Conservation (phyloP, 1,284 basidiomycete genomes). For the Malassezia yamatoensis region DNA sequence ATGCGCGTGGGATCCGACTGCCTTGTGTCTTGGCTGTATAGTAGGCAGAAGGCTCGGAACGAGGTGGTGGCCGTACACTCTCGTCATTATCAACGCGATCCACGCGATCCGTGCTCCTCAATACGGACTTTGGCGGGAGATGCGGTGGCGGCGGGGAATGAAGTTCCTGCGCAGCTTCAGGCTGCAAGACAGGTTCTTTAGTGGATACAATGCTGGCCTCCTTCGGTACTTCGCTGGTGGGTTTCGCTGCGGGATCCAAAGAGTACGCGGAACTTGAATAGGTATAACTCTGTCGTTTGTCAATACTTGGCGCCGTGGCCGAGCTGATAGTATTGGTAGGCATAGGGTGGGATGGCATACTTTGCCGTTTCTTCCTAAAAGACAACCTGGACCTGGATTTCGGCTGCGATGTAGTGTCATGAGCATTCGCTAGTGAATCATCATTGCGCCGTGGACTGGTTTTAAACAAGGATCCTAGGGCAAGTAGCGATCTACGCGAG, state of each 20-base stretch:
- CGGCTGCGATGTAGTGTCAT: background rate
- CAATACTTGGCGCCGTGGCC: too few species aligned
- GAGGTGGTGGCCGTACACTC: background rate
- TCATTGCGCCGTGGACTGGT: slow-evolving; percentile 10
- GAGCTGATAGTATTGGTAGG: background rate
- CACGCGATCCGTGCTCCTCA: slow-evolving; percentile 2
- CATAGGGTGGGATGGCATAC: background rate
- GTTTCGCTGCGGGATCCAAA: too few species aligned
- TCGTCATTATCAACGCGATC: background rate
- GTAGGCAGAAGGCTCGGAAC: slow-evolving; percentile 13
- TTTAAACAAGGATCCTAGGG: slow-evolving; percentile 13
- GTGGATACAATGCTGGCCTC: too few species aligned
- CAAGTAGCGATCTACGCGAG: slow-evolving; percentile 15
- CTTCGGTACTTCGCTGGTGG: too few species aligned
- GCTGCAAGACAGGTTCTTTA: too few species aligned
- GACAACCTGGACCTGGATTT: slow-evolving; percentile 12
- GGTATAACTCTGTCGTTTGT: too few species aligned
- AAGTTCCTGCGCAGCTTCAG: too few species aligned
- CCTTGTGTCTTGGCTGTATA: slow-evolving; percentile 16
- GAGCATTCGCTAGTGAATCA: background rate
- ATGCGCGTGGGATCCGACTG: slow-evolving; percentile 15
- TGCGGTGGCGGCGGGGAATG: background rate
- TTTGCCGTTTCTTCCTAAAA: slow-evolving; percentile 13
- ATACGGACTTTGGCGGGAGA: background rate
- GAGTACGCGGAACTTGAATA: too few species aligned